A percentile compares a stretch with the other conserved stretches of the same genome.
Conservation (phyloP, 306 rosid genomes). For the Sphenostylis stenocarpa region DNA sequence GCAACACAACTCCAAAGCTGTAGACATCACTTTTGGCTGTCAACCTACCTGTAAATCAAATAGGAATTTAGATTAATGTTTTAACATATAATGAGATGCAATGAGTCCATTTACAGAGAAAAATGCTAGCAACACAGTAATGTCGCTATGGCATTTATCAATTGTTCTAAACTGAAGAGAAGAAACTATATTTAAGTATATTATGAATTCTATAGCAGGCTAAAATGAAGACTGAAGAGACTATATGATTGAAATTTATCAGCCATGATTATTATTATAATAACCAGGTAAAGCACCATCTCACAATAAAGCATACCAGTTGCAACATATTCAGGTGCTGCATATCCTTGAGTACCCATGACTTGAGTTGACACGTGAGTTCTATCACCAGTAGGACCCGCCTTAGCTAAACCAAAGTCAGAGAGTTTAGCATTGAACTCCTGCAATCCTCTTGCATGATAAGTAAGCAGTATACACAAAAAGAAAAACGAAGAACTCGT, state of each 20-base stretch:
- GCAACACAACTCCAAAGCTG: constrained; percentile 89
- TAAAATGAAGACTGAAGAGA: not conserved
- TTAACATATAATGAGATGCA: not conserved
- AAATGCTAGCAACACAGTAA: not conserved
- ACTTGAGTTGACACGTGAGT: constrained; percentile 98
- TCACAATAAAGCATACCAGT: constrained; percentile 60
- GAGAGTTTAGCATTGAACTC: constrained; percentile 90
- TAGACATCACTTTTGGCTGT: constrained; percentile 93
- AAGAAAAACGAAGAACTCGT: not conserved
- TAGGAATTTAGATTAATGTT: constrained; percentile 8
- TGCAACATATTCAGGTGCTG: constrained; percentile 96
- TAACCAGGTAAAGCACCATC: constrained; percentile 35
- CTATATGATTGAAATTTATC: not conserved
- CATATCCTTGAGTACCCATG: constrained; percentile 95
- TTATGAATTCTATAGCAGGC: not conserved
- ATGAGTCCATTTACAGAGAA: not conserved
- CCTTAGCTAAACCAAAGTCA: constrained; percentile 96
- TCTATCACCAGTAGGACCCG: constrained; percentile 93
- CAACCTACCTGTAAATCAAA: constrained; percentile 60
- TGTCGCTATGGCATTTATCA: not conserved
- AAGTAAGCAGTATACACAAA: constrained; percentile 12
- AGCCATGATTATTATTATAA: not conserved
- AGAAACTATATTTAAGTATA: constrained; percentile 13
- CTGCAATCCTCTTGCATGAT: constrained; percentile 43
- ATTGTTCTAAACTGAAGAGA: not conserved